phyloP scores from a whole-genome alignment of 768 basidiomycete species.

The Kwoniella newhampshirensis region DNA sequence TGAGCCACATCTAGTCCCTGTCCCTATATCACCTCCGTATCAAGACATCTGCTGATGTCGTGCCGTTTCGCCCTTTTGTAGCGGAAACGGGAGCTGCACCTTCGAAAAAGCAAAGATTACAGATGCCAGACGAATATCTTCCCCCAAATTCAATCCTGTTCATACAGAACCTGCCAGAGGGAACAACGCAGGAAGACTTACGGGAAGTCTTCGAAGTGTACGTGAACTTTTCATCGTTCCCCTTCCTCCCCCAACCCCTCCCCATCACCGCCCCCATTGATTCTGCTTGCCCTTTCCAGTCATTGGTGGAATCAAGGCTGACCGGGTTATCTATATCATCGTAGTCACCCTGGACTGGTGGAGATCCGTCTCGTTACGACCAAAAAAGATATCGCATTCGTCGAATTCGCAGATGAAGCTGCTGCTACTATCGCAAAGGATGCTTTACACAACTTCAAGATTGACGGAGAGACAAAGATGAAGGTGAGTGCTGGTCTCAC shows the following conservation, averaged over 20 bases:
- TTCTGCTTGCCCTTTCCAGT: no score
- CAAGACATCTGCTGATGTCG: background rate
- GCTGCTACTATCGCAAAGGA: constrained; percentile 90
- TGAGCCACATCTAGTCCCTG: constrained; percentile 46
- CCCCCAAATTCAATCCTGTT: constrained; percentile 99
- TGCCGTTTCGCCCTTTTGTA: constrained; percentile 50
- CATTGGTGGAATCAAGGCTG: background rate
- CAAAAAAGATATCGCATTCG: constrained; percentile 96
- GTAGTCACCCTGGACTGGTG: constrained; percentile 88
- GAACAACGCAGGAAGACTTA: constrained; percentile 86
- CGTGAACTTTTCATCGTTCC: constrained; percentile 45
- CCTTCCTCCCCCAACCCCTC: background rate
- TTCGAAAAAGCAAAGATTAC: constrained; percentile 61
- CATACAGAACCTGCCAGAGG: constrained; percentile 93
- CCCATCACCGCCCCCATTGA: background rate
- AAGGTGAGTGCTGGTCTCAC: constrained; percentile 64
- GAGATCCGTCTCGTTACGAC: constrained; percentile 98
- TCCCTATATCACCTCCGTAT: background rate
- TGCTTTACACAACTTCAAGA: constrained; percentile 93
- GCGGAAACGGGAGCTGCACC: constrained; percentile 34
- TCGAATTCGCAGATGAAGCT: constrained; percentile 92
- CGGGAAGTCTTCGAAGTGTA: constrained; percentile 88
- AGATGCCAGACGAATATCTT: constrained; percentile 99
- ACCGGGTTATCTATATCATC: background rate
- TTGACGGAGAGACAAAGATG: constrained; percentile 97